A percentile compares a stretch with the other conserved stretches of the same genome.
Conservation (phyloP, 768 basidiomycete species). For the Gyrodon lividus region DNA sequence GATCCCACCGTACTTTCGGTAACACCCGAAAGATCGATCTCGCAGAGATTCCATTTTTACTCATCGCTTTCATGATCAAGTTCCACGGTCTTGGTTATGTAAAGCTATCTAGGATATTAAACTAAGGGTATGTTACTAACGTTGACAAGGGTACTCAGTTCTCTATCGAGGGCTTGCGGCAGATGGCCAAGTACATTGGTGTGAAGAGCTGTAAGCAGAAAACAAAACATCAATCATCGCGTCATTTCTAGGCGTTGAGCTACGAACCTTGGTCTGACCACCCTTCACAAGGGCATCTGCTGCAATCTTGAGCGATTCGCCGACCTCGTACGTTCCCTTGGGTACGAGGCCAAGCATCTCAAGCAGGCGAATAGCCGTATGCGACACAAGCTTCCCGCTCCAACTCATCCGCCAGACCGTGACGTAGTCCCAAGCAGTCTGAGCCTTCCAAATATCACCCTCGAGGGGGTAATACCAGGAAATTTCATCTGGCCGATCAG, state of each 20-base stretch:
- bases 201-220: constrained; percentile 67
- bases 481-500: constrained; percentile 71
- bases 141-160: constrained; percentile 1
- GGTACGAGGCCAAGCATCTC: constrained; percentile 82
- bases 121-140: not conserved
- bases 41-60: constrained; percentile 15
- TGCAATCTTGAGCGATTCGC: constrained; percentile 86
- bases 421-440: constrained; percentile 89
- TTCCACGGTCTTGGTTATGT: no score
- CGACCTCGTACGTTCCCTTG: constrained; percentile 89
- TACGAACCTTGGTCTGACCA: constrained; percentile 77
- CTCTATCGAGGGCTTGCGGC: constrained; percentile 45
- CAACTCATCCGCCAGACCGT: constrained; percentile 89
- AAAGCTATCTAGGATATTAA: constrained; percentile 1
- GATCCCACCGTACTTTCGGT: constrained; percentile 11
- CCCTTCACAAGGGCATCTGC: constrained; percentile 75
- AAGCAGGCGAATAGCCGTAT: constrained; percentile 71
- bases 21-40: constrained; percentile 26
- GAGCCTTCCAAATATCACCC: constrained; percentile 88
- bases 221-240: not conserved
- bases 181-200: constrained; percentile 78
- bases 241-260: not conserved
- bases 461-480: constrained; percentile 98
- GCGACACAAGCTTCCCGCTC: constrained; percentile 82
- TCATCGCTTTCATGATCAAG: no score